These are phyloP conservation scores for Sporobolomyces roseus DNA, from an alignment of 768 basidiomycete genomes.

Conservation along the genomic window DNA sequence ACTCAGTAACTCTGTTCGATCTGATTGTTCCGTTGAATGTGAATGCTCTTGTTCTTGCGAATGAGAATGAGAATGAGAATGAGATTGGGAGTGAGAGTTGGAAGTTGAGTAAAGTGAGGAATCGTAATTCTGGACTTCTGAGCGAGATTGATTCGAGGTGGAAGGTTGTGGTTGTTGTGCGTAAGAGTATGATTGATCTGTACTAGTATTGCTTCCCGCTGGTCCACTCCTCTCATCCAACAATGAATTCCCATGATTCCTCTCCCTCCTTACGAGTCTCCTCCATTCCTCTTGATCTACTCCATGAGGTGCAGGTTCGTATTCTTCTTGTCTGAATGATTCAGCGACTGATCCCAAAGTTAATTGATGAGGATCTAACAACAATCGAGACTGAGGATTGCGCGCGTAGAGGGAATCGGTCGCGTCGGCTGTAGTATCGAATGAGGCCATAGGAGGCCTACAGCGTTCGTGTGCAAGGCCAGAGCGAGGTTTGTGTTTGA, in stretches of 20 bases:
- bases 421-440: neutral
- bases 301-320: slow-evolving; percentile 24
- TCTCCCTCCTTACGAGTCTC: neutral
- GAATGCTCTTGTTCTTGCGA: neutral
- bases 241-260: too few relatives aligned
- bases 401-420: neutral
- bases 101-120: neutral
- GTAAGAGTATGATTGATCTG: too few relatives aligned
- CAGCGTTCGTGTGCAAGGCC: too few relatives aligned
- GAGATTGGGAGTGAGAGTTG: neutral
- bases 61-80: neutral
- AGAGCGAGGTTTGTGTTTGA: too few relatives aligned
- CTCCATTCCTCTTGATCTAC: slow-evolving; percentile 4
- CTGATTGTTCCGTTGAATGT: neutral
- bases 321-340: slow-evolving; percentile 21
- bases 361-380: neutral
- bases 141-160: too few relatives aligned
- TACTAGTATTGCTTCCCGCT: too few relatives aligned
- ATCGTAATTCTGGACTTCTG: too few relatives aligned
- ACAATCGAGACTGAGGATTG: neutral
- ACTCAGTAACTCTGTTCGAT: slow-evolving; percentile 2
- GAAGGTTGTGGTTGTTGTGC: too few relatives aligned
- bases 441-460: slow-evolving; percentile 1
- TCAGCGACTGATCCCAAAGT: slow-evolving; percentile 19
- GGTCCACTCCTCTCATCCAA: too few relatives aligned